Evolutionary conservation across 2,329 filamentous ascomycete species (phyloP).

Genomic region (Rhynchosporium agropyri): DNA sequence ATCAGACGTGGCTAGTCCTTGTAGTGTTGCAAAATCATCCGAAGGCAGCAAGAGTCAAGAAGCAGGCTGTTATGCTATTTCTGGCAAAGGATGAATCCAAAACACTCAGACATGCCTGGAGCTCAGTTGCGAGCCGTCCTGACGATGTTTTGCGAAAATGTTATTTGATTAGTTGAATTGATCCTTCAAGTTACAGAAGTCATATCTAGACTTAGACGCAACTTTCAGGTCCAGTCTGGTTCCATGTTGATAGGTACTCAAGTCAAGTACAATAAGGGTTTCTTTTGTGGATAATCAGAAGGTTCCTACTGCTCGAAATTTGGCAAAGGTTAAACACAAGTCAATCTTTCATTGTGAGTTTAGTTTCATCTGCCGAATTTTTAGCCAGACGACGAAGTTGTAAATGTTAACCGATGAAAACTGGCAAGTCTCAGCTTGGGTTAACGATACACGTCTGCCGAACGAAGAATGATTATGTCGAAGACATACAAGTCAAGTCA

Average conservation of each 20-base stretch:
- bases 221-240: too few relatives aligned
- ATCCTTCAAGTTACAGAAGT: background rate
- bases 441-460: too few relatives aligned
- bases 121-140: background rate
- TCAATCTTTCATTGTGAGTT: too few relatives aligned
- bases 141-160: background rate
- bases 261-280: background rate
- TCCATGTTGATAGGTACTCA: background rate
- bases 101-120: background rate
- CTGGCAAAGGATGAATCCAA: background rate
- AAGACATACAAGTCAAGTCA: too few relatives aligned
- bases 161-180: background rate
- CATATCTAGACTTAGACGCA: background rate
- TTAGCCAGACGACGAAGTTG: constrained; percentile 1
- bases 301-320: background rate
- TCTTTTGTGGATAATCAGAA: background rate
- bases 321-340: background rate
- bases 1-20: background rate
- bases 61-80: background rate
- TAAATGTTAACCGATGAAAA: background rate
- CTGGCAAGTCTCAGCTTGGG: background rate
- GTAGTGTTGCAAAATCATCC: background rate
- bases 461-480: too few relatives aligned
- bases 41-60: background rate
- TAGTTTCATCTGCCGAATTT: background rate